phyloP scores from a whole-genome alignment of 108 stramenopile species.

The Skeletonema tropicum region DNA sequence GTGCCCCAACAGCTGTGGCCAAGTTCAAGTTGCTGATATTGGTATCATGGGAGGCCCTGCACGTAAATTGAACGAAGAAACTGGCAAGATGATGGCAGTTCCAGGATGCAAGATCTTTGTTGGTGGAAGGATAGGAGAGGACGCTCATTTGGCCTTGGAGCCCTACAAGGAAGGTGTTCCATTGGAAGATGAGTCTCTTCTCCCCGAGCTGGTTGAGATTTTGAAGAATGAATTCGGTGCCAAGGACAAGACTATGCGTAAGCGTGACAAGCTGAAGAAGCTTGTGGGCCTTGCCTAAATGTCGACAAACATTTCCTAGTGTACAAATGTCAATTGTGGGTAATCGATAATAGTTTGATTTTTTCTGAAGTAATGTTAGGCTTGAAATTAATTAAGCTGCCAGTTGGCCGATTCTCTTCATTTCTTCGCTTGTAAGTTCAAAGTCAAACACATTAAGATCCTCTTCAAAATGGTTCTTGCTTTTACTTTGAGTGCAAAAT shows the following conservation, averaged over 20 bases:
- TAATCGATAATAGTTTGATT: not conserved
- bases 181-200: conserved; percentile 72
- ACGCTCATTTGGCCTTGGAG: conserved; percentile 81
- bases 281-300: conserved; percentile 12
- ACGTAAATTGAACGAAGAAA: conserved; percentile 61
- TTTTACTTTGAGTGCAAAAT: conserved; percentile 68
- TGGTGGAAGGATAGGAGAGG: conserved; percentile 89
- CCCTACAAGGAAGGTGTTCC: conserved; percentile 73
- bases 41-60: conserved; percentile 96
- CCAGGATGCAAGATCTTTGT: conserved; percentile 95
- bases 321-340: not conserved
- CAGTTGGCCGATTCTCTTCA: conserved; percentile 44
- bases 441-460: conserved; percentile 84
- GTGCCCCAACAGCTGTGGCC: conserved; percentile 94
- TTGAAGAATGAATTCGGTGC: conserved; percentile 82
- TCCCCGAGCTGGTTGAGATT: conserved; percentile 78
- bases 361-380: not conserved
- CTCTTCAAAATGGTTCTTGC: conserved; percentile 67
- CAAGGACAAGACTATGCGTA: conserved; percentile 55
- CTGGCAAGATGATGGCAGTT: conserved; percentile 89
- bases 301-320: not conserved
- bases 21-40: conserved; percentile 94
- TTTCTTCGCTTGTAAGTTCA: conserved; percentile 65
- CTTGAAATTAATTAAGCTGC: conserved; percentile 9
- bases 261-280: conserved; percentile 27